Base-by-base conservation (phyloP, 257 asterid species). In the Solanum pinnatisectum region DNA sequence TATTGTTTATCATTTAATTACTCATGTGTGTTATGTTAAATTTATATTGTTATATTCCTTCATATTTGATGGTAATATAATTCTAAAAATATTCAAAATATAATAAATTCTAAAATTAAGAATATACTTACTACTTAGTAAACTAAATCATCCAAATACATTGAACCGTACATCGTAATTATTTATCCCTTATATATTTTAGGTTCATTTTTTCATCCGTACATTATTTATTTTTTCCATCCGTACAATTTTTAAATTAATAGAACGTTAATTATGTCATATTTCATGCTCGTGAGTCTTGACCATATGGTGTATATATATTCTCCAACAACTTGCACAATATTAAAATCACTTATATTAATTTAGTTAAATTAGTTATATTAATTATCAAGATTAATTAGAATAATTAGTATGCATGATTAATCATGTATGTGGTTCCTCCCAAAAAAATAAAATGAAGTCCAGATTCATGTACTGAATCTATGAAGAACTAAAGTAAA, bases 381-480 rank as follows among this genome's bases (percentile, higher is more conserved):
- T 30, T 44, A 8, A 30, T 44, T 49, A 32, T 10, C 12, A 4
- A 86, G 15, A 33, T 0, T 46, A 85, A 59, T 86, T 5, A 86
- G 35, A 40, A 60, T n/a, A 59, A 40, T 22, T 86, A 86, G 3
- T 39, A 23, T 56, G 84, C 84, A 71, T 22, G 81, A 72, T 84
- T 23, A n/a, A 44, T 86, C 84, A 35, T 49, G 42, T 37, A 85
- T 77, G 87, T 82, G 72, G 23, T 33, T 27, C n/a, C 10, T 70
- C 86, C 2, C 35, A 5, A 67, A 27, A 27, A 10, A 35, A 14
- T 13, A 40, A 49, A 16, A n/a, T 0, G 1, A n/a, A 68, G 87
- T 85, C 85, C 86, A 88, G 87, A 81, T 88, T 88, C 91, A 81
- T 88, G 89, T 35, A 88, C 87, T 67, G 59, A 84, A 42, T 84